Conservation (phyloP, 2,329 filamentous ascomycete species). For the Hypoxylon sp. region DNA sequence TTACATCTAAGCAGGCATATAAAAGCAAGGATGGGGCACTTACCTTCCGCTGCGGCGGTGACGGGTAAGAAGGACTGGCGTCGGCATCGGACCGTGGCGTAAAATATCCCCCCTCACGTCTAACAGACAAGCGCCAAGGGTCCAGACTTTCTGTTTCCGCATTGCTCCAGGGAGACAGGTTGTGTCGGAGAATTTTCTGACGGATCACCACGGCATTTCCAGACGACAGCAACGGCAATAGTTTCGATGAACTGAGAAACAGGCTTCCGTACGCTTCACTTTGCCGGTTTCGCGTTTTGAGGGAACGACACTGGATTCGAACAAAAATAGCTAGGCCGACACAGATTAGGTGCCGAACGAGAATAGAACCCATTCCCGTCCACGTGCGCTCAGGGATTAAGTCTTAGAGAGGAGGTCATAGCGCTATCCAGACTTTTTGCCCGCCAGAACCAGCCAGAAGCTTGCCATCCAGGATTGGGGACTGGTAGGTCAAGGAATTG, state of each 20-base stretch:
- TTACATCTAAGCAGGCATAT: not conserved
- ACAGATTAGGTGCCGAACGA: conserved; percentile 10
- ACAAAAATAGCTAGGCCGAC: conserved; percentile 23
- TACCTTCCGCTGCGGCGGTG: conserved; percentile 25
- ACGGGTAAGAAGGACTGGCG: conserved; percentile 15
- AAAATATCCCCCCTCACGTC: conserved; percentile 11
- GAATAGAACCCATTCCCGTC: conserved; percentile 27
- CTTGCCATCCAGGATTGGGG: conserved; percentile 6
- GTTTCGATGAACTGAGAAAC: conserved; percentile 9
- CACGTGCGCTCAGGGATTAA: conserved; percentile 38
- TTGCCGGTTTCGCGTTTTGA: not conserved
- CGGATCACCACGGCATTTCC: conserved; percentile 27
- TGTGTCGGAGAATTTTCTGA: conserved; percentile 34
- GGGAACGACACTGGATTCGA: conserved; percentile 5
- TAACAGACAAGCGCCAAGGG: not conserved
- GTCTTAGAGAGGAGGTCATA: conserved; percentile 29
- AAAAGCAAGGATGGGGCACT: conserved; percentile 9
- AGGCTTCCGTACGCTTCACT: conserved; percentile 8
- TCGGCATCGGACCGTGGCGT: conserved; percentile 24
- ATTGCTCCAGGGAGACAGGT: conserved; percentile 20
- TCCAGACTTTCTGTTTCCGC: conserved; percentile 15
- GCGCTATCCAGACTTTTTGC: conserved; percentile 22
- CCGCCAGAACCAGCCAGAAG: conserved; percentile 7
- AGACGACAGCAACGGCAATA: conserved; percentile 20
- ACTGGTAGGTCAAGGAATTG: conserved; percentile 8